These are phyloP conservation scores for Balansia obtecta DNA, from an alignment of 2,329 filamentous ascomycete genomes.

Conservation along the genomic window DNA sequence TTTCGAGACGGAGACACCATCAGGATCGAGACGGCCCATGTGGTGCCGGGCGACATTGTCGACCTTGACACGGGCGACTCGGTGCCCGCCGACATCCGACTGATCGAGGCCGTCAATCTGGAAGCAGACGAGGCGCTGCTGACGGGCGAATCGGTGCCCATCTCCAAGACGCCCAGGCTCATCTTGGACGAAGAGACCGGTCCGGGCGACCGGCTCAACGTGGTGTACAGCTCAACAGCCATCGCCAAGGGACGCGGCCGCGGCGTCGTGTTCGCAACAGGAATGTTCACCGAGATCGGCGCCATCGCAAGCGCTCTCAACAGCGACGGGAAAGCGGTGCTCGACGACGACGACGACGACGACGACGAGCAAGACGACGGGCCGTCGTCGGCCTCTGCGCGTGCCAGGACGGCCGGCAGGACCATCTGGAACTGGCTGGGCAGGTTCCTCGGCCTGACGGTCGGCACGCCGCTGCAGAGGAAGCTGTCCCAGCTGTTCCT, in stretches of 20 bases:
- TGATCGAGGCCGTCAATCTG: conserved; percentile 44
- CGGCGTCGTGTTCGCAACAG: conserved; percentile 45
- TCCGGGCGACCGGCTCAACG: conserved; percentile 40
- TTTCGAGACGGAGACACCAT: conserved; percentile 21
- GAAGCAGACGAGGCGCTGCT: conserved; percentile 50
- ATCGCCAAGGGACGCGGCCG: conserved; percentile 39
- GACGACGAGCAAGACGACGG: conserved; percentile 2
- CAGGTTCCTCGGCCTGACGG: conserved; percentile 30
- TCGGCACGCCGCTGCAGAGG: conserved; percentile 57
- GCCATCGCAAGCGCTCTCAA: conserved; percentile 33
- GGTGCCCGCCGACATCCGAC: conserved; percentile 40
- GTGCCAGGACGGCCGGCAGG: conserved; percentile 1
- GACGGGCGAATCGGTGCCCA: conserved; percentile 45
- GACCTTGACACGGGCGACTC: conserved; percentile 37
- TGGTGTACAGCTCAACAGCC: conserved; percentile 42
- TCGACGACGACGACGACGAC: conserved; percentile 2
- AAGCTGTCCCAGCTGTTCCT: conserved; percentile 56
- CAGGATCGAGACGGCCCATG: conserved; percentile 17
- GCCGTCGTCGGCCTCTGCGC: background rate
- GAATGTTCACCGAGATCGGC: conserved; percentile 46
- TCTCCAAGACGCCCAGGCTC: conserved; percentile 32
- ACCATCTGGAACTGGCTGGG: conserved; percentile 10
- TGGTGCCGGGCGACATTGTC: conserved; percentile 43
- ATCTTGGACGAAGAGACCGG: conserved; percentile 23
- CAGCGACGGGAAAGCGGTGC: background rate